Evolutionary conservation across 768 basidiomycete genomes (phyloP), one percentile per base, ranked within the genome.

Genomic region (Suillus subaureus): DNA sequence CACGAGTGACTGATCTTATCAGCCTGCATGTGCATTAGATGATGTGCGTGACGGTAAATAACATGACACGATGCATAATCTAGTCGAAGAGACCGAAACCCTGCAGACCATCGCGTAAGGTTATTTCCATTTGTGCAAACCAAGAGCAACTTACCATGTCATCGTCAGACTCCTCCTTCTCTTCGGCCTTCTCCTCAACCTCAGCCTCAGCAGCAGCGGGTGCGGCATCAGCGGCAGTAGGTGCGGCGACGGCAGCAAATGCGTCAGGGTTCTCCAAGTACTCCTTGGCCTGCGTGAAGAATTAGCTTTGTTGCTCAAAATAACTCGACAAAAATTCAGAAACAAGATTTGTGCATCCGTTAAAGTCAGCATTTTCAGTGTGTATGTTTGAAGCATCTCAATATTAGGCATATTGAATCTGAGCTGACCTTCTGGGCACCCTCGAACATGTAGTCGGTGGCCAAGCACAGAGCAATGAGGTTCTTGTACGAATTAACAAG

Each of bases 401-500:
- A 72, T 61, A 57, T 52, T 39, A 13, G 63, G 43, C 21, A 54
- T 68, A 55, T 60, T 62, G 26, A 65, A 39, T 62, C 16, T 45
- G 35, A 61, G 75, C 87, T 73, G 67, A 94, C 95, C 92, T 97
- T 93, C 77, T 94, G 94, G 64, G 92, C 86, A 67, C 89, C 96
- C 75, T 96, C 94, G 79, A 98, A 98, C 62, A 90, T 87, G 88
- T 96, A 96, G 55, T 99, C 96, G 67, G 97, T 98, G 55, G 85
- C 89, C 65, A 98, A 80, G 51, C 94, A 89, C 70, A 99, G 79
- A 45, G 94, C 92, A 69, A 99, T 81, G 69, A 99, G 80, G 85
- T 99, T 99, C 90, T 99, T 99, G 92, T 98, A 99, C 52, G 96
- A 88, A 84, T 98, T 98, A 86, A 99, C 94, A 66, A 99, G 88